Conservation (phyloP, 2,329 filamentous ascomycete species). For the Gaeumannomyces tritici region DNA sequence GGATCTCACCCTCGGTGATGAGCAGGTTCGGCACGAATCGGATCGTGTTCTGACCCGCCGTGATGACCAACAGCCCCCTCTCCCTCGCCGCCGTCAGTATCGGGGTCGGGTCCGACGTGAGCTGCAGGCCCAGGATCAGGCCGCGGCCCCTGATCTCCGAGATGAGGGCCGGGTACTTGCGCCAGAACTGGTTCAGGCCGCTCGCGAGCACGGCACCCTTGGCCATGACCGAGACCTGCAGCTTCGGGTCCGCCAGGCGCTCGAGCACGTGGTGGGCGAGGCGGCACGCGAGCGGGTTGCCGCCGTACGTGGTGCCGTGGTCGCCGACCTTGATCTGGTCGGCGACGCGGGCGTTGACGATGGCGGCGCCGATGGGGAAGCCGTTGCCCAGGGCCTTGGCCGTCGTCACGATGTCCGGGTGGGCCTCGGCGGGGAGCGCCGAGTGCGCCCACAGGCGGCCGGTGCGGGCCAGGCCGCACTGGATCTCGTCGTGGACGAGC, state of each 20-base stretch:
- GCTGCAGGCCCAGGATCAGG: conserved; percentile 77
- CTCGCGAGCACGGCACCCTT: conserved; percentile 48
- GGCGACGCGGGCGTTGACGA: conserved; percentile 50
- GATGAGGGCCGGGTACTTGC: conserved; percentile 56
- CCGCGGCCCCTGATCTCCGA: conserved; percentile 74
- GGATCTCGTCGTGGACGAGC: conserved; percentile 93
- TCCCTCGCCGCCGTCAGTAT: conserved; percentile 82
- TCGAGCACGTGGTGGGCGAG: conserved; percentile 79
- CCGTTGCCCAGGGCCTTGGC: conserved; percentile 96
- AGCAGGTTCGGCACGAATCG: conserved; percentile 83
- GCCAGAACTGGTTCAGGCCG: conserved; percentile 36
- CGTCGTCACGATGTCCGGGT: conserved; percentile 88
- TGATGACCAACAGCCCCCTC: conserved; percentile 81
- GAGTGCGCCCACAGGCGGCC: conserved; percentile 83
- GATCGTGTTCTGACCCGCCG: conserved; percentile 83
- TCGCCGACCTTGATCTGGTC: conserved; percentile 59
- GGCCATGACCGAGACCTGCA: conserved; percentile 59
- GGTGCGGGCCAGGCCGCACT: conserved; percentile 83
- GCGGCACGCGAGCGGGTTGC: conserved; percentile 78
- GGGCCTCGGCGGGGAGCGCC: conserved; percentile 63
- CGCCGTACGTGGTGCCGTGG: conserved; percentile 90
- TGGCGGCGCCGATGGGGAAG: conserved; percentile 83
- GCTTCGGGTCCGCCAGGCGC: conserved; percentile 58
- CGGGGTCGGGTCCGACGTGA: conserved; percentile 60
- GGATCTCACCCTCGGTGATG: conserved; percentile 72